A percentile compares a stretch with the other conserved stretches of the same genome.
Evolutionary conservation across 176 grass and related monocot species (phyloP).

Genomic region (Carex cristatella): DNA sequence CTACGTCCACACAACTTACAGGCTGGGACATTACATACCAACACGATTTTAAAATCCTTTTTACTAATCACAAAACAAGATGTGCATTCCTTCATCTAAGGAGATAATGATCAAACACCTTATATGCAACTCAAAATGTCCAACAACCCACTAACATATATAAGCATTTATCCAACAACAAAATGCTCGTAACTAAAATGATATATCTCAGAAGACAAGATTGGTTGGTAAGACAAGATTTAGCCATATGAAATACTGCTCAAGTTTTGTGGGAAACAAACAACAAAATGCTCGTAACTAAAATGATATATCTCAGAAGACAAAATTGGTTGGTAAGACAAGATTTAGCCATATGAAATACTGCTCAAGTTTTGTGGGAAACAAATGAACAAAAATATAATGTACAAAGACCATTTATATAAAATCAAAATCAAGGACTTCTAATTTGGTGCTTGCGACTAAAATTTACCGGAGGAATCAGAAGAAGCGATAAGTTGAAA

Average conservation of each 20-base stretch:
- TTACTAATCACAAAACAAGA: not conserved
- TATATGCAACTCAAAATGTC: not conserved
- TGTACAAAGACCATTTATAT: no score
- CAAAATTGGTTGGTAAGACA: constrained; percentile 81
- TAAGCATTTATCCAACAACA: not conserved
- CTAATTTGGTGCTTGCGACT: no score
- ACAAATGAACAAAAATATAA: not conserved
- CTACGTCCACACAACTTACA: no score
- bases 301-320: constrained; percentile 55
- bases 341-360: not conserved
- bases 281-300: not conserved
- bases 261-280: not conserved
- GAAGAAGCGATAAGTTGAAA: no score
- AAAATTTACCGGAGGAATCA: no score
- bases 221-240: constrained; percentile 74
- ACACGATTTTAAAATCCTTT: not conserved
- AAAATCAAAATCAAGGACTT: no score
- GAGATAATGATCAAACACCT: constrained; percentile 9
- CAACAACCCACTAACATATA: not conserved
- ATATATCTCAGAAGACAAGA: constrained; percentile 72
- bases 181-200: not conserved
- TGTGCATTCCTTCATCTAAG: not conserved
- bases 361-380: no score
- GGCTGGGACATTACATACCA: not conserved
- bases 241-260: no score